Base-by-base conservation (phyloP, 2,329 filamentous ascomycete species). In the Cordyceps sp. region DNA sequence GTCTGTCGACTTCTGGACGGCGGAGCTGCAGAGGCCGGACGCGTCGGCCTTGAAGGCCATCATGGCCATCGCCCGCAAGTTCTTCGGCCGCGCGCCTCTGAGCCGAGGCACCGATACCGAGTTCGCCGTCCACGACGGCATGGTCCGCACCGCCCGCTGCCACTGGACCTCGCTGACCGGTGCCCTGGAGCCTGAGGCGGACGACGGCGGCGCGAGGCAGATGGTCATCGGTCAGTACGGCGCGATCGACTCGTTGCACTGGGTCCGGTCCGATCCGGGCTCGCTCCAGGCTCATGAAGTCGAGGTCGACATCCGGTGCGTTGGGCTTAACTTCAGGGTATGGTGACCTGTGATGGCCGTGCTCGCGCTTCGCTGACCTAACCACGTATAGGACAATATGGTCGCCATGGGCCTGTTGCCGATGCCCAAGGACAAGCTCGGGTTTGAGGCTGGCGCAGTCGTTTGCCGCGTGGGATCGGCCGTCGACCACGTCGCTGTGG, bases 401-500 rank as follows among this genome's bases (percentile, higher is more conserved):
- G 29, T 38, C 10, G 33, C 36, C 13, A 32, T 37, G 33, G 33
- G 32, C 13, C 28, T 35, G 10, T 8, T 22, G 25, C 31, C n/a
- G 15, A 32, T 15, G 25, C 23, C 15, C 17, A 30, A 22, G 30
- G 40, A 28, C 33, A 37, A 10, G 34, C n/a, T 31, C 10, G 48
- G 47, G 12, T 37, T 44, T 10, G 58, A 59, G 35, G 42, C 40
- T 8, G 40, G 42, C 7, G 48, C 45, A 9, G 32, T 46, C 10
- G 36, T 48, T 10, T 36, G 26, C 4, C 31, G 31, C 12, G 29
- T 39, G 2, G 42, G 42, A 15, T n/a, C 43, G 0, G 16, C 8
- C 9, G 39, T 41, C 5, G 24, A 33, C 3, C 18, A 30, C 4
- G 40, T 57, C 10, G 29, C 34, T 1, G 23, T 43, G 0, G 57